These are phyloP conservation scores for Starmerella davenportii DNA, from an alignment of 805 yeast genomes.

Conservation along the genomic window DNA sequence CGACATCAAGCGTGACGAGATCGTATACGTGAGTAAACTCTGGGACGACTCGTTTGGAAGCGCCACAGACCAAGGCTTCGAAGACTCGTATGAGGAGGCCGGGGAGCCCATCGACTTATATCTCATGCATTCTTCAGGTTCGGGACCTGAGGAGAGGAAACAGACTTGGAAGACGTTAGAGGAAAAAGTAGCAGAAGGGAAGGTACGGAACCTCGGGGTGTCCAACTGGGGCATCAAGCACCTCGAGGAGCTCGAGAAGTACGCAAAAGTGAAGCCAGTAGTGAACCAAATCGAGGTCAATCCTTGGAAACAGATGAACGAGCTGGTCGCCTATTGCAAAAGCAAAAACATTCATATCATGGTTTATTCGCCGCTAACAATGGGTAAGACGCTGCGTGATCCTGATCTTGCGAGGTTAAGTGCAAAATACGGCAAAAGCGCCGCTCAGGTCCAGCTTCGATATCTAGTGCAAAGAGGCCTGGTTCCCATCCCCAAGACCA, in stretches of 20 bases:
- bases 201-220: conserved; percentile 39
- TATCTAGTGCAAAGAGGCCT: conserved; percentile 35
- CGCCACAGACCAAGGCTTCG: conserved; percentile 35
- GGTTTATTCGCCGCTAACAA: conserved; percentile 66
- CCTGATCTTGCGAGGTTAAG: conserved; percentile 23
- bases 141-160: conserved; percentile 22
- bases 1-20: conserved; percentile 33
- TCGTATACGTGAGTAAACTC: conserved; percentile 45
- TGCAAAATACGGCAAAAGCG: conserved; percentile 25
- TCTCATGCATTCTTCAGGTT: conserved; percentile 32
- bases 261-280: conserved; percentile 30
- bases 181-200: conserved; percentile 35
- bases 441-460: conserved; percentile 32
- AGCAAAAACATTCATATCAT: conserved; percentile 41
- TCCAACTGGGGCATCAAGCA: conserved; percentile 46
- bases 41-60: conserved; percentile 49
- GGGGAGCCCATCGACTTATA: conserved; percentile 54
- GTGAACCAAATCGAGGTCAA: conserved; percentile 71
- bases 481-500: conserved; percentile 60
- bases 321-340: conserved; percentile 43
- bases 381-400: conserved; percentile 36
- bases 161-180: conserved; percentile 40
- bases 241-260: conserved; percentile 34
- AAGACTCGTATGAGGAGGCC: conserved; percentile 35
- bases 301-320: conserved; percentile 60